Base-by-base conservation (phyloP, 106 monocot species). In the Xerophyta viscosa region DNA sequence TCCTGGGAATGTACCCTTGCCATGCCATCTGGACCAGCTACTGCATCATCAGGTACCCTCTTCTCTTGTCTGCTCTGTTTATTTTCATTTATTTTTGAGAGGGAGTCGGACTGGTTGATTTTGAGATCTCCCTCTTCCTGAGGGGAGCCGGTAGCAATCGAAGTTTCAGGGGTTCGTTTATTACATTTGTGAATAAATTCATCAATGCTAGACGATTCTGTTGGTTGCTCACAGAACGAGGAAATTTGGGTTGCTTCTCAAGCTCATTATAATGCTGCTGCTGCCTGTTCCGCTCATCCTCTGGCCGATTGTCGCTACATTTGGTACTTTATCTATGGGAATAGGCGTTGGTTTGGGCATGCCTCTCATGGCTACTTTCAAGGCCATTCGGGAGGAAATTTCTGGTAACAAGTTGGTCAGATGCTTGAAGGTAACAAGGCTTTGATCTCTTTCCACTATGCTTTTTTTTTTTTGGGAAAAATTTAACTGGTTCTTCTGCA, bases 21-120 rank as follows among this genome's bases (percentile, higher is more conserved):
- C 75, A 75, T 28, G 26, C 48, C n/a, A 20, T 63, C 8, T 75
- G 75, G 75, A 75, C 68, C 2, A 52, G 50, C 8, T 69, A 31
- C 47, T 69, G 75, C 46, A 47, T 72, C 12, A 2, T 36, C 11
- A 64, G 56, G 71, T 64, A 17, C 12, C 24, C 2, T 3, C 2
- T 15, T 41, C 2, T 26, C 24, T 37, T 9, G 15, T 27, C 20
- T 31, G 28, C 12, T 14, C 8, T 26, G 33, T 31, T 24, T 0
- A 6, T 23, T 14, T 20, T n/a, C 10, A 1, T 20, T 22, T 36
- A 23, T 6, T 33, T 33, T 33, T 11, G 5, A 11, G 11, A 6
- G 33, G 33, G 7, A 33, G 33, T 11, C 5, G 33, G 5, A 5
- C 6, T 39, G 10, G 39, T 39, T 39, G 6, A 3, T 39, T 2